These are phyloP conservation scores for Hanseniaspora uvarum DNA, from an alignment of 1,139 yeast genomes.

Conservation along the genomic window DNA sequence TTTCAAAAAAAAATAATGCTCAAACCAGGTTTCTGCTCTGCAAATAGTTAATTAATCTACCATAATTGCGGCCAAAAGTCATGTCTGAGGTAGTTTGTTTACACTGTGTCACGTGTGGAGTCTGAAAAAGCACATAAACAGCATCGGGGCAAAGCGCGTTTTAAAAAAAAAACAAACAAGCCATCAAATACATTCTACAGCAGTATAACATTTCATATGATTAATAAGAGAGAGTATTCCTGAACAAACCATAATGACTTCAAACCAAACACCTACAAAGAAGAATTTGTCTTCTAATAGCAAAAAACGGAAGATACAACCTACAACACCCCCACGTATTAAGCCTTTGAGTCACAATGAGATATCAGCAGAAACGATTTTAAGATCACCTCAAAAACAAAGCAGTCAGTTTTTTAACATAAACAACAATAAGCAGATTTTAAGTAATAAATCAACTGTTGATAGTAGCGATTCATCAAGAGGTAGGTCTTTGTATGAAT, in stretches of 20 bases:
- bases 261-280: neutral
- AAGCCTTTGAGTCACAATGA: neutral
- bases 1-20: too few relatives aligned
- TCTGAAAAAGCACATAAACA: too few relatives aligned
- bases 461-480: neutral
- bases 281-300: neutral
- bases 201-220: neutral
- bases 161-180: neutral
- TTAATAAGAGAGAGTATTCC: too few relatives aligned
- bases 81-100: too few relatives aligned
- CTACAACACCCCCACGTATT: slow-evolving; percentile 6
- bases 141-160: neutral
- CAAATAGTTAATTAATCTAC: too few relatives aligned
- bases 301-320: slow-evolving; percentile 4
- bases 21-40: too few relatives aligned
- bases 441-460: neutral
- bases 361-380: slow-evolving; percentile 11
- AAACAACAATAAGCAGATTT: neutral
- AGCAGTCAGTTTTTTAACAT: slow-evolving; percentile 13
- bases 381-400: slow-evolving; percentile 16
- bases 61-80: too few relatives aligned
- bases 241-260: neutral
- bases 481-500: neutral
- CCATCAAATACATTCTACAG: too few relatives aligned
- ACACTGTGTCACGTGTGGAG: too few relatives aligned